phyloP scores from a whole-genome alignment of 2,329 filamentous ascomycete species.

The Exophiala calicioides region DNA sequence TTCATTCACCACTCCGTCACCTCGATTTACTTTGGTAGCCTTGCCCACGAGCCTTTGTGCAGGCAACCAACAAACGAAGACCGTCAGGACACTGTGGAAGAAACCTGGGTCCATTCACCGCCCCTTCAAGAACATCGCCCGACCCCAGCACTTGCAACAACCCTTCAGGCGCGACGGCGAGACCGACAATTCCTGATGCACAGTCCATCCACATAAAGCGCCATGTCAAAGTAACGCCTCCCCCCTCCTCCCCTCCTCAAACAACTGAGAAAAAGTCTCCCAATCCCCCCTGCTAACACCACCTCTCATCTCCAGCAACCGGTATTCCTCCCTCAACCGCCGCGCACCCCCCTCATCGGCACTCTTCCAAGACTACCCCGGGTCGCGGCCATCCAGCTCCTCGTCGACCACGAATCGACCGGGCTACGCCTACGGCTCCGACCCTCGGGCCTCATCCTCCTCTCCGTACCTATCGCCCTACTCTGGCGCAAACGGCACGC shows the following conservation, averaged over 20 bases:
- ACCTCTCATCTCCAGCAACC: slow-evolving; percentile 33
- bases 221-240: slow-evolving; percentile 22
- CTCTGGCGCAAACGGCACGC: slow-evolving; percentile 14
- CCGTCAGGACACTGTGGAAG: too few species aligned
- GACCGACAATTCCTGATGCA: slow-evolving; percentile 6
- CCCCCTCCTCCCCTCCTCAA: too few species aligned
- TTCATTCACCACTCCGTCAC: too few species aligned
- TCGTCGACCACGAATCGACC: slow-evolving; percentile 25
- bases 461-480: slow-evolving; percentile 22
- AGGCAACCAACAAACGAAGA: too few species aligned
- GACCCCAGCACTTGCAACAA: too few species aligned
- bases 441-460: slow-evolving; percentile 12
- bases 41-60: too few species aligned
- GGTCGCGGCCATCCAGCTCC: slow-evolving; percentile 29
- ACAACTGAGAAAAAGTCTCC: background rate
- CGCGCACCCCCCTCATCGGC: slow-evolving; percentile 64
- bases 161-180: too few species aligned
- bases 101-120: too few species aligned
- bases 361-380: slow-evolving; percentile 61
- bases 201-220: too few species aligned
- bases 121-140: too few species aligned
- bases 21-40: too few species aligned
- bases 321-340: slow-evolving; percentile 66
- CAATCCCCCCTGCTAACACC: background rate
- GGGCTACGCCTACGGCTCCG: slow-evolving; percentile 21